Evolutionary conservation across 129 eudicot species (phyloP).

Genomic region (Smallanthus sonchifolius): DNA sequence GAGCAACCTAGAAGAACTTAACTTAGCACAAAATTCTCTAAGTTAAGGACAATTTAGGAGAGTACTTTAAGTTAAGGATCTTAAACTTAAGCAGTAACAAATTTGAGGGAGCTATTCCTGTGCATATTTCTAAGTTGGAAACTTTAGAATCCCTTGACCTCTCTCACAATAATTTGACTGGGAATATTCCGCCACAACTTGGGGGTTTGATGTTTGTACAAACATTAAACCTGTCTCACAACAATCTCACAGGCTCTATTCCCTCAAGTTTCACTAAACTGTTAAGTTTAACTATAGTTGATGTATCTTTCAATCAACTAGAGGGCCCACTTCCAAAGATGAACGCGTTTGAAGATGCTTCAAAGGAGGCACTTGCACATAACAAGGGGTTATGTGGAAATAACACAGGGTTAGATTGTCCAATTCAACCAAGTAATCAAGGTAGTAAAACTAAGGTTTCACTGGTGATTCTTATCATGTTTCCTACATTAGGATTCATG

Average conservation of each 20-base stretch:
- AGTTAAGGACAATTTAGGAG: conserved; percentile 26
- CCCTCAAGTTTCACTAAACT: conserved; percentile 20
- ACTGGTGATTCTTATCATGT: not conserved
- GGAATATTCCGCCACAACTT: conserved; percentile 25
- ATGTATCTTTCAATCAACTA: conserved; percentile 29
- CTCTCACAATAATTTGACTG: conserved; percentile 15
- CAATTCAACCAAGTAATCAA: not conserved
- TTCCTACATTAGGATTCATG: conserved; percentile 6
- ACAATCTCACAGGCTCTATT: conserved; percentile 31
- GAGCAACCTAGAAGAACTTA: conserved; percentile 19
- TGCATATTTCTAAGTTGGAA: conserved; percentile 23
- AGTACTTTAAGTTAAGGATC: conserved; percentile 9
- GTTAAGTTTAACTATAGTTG: conserved; percentile 24
- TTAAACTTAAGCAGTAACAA: conserved; percentile 44
- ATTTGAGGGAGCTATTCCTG: too few relatives aligned
- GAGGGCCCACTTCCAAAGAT: conserved; percentile 32
- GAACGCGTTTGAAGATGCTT: conserved; percentile 28
- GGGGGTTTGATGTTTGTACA: conserved; percentile 12
- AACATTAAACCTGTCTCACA: conserved; percentile 36
- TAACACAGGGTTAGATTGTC: conserved; percentile 31
- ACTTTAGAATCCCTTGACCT: conserved; percentile 27
- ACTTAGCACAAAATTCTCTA: conserved; percentile 33
- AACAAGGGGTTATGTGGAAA: conserved; percentile 46
- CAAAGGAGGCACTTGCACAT: conserved; percentile 19
- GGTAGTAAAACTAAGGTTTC: not conserved